These are phyloP conservation scores for Fusarium sp. DNA, from an alignment of 2,329 filamentous ascomycete species.

Conservation along the genomic window DNA sequence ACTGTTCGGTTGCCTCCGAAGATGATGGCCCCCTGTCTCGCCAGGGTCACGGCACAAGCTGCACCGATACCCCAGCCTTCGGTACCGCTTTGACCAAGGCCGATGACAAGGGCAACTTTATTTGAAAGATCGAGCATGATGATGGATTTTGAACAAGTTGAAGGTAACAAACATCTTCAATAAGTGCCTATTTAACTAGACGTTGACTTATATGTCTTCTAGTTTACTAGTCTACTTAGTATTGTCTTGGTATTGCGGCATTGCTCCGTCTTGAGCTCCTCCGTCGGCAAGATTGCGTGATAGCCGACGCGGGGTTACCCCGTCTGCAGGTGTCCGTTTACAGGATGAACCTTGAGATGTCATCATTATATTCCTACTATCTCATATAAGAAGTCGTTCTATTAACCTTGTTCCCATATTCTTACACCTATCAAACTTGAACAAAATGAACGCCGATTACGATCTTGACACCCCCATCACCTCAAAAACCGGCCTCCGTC, in stretches of 20 bases:
- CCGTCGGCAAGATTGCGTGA: slow-evolving; percentile 41
- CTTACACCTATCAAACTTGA: slow-evolving; percentile 33
- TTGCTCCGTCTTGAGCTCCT: slow-evolving; percentile 17
- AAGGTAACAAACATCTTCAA: background rate
- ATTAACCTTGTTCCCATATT: background rate
- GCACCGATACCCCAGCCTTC: slow-evolving; percentile 66
- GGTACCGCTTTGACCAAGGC: slow-evolving; percentile 59
- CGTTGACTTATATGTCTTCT: background rate
- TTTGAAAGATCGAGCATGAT: slow-evolving; percentile 56
- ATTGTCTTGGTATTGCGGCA: background rate
- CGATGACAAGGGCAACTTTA: slow-evolving; percentile 62
- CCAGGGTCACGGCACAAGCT: slow-evolving; percentile 62
- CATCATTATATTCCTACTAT: slow-evolving; percentile 19
- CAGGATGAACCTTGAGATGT: too few species aligned
- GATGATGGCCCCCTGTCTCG: slow-evolving; percentile 62
- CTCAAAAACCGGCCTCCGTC: slow-evolving; percentile 67
- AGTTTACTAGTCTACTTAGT: too few species aligned
- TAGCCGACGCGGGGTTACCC: slow-evolving; percentile 38
- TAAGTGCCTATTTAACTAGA: rapidly evolving
- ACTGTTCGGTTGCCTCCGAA: slow-evolving; percentile 65
- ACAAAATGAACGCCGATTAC: slow-evolving; percentile 65
- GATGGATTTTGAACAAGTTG: rapidly evolving
- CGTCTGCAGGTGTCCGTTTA: slow-evolving; percentile 12
- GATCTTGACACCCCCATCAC: slow-evolving; percentile 68
- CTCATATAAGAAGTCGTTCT: too few species aligned